Percentiles rank a stretch among this genome's conserved stretches.
These are phyloP conservation scores for Aspergillus baeticus DNA, from an alignment of 495 filamentous ascomycete genomes.

Conservation along the genomic window DNA sequence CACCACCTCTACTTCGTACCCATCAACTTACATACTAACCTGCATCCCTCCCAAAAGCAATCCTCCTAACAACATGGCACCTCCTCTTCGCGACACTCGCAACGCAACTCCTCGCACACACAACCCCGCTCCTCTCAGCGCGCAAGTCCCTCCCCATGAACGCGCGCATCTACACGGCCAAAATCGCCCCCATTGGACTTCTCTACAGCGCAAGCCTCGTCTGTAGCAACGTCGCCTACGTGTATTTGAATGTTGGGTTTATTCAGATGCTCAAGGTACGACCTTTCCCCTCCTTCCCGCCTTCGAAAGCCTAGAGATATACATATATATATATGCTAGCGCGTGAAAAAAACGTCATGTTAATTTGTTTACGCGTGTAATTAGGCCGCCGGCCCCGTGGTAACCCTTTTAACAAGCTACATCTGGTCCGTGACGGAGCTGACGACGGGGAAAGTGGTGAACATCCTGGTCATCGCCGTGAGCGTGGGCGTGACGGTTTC, in stretches of 20 bases:
- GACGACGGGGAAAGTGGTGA: constrained; percentile 59
- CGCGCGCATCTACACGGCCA: constrained; percentile 61
- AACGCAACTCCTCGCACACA: constrained; percentile 70
- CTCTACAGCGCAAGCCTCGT: constrained; percentile 72
- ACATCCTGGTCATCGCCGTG: constrained; percentile 70
- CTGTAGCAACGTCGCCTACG: constrained; percentile 70
- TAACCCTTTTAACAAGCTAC: constrained; percentile 67
- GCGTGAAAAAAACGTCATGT: not conserved
- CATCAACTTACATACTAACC: no score
- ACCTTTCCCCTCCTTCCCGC: not conserved
- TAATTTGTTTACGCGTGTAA: no score
- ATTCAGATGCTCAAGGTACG: constrained; percentile 81
- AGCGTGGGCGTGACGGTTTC: constrained; percentile 72
- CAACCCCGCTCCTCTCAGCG: constrained; percentile 65
- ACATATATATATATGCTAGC: not conserved
- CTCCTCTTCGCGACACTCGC: constrained; percentile 69
- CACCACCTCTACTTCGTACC: no score
- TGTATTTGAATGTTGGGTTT: constrained; percentile 74
- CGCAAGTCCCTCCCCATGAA: constrained; percentile 70
- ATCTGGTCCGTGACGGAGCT: constrained; percentile 59
- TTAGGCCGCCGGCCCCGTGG: constrained; percentile 68
- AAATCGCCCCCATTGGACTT: constrained; percentile 72
- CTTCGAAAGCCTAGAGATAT: no score
- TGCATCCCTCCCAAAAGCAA: no score
- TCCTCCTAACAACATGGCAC: constrained; percentile 77